Percentiles rank a stretch among this genome's conserved stretches.
These are phyloP conservation scores for Cubamyces sp. DNA, from an alignment of 768 basidiomycete genomes.

Conservation along the genomic window DNA sequence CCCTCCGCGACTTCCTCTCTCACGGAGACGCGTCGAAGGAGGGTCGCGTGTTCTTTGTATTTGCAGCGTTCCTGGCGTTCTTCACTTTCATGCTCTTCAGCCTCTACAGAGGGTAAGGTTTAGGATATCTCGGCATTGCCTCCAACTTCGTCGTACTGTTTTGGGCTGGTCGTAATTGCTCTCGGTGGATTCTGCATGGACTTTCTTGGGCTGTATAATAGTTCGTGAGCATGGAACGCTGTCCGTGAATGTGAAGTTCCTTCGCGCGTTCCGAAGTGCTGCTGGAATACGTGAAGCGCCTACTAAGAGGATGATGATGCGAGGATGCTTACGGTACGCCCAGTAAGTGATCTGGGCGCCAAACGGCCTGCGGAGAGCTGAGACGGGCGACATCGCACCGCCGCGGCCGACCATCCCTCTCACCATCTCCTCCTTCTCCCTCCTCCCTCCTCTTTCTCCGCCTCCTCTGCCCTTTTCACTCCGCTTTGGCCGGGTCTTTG, in stretches of 20 bases:
- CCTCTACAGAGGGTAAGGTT: constrained; percentile 33
- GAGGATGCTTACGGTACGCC: constrained; percentile 1
- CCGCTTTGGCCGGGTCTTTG: neutral
- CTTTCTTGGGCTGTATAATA: neutral
- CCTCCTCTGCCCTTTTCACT: neutral
- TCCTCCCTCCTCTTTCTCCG: neutral
- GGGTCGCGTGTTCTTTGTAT: constrained; percentile 90
- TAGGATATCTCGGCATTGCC: neutral
- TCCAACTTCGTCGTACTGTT: neutral
- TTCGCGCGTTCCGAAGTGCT: neutral
- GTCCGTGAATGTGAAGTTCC: neutral
- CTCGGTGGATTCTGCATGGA: neutral
- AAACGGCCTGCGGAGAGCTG: constrained; percentile 5
- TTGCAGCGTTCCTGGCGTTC: constrained; percentile 57
- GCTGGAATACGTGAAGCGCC: neutral
- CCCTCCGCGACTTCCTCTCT: constrained; percentile 75
- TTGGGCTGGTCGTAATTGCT: neutral
- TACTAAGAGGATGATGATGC: neutral
- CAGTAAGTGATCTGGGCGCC: neutral
- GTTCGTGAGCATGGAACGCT: too few species aligned
- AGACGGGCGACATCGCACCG: constrained; percentile 12
- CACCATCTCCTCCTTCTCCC: neutral
- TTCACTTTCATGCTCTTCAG: constrained; percentile 36
- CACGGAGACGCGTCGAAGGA: constrained; percentile 62
- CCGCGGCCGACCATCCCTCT: constrained; percentile 12